A percentile compares a stretch with the other conserved stretches of the same genome.
Conservation (phyloP, 306 rosid genomes). For the Canavalia gladiata region DNA sequence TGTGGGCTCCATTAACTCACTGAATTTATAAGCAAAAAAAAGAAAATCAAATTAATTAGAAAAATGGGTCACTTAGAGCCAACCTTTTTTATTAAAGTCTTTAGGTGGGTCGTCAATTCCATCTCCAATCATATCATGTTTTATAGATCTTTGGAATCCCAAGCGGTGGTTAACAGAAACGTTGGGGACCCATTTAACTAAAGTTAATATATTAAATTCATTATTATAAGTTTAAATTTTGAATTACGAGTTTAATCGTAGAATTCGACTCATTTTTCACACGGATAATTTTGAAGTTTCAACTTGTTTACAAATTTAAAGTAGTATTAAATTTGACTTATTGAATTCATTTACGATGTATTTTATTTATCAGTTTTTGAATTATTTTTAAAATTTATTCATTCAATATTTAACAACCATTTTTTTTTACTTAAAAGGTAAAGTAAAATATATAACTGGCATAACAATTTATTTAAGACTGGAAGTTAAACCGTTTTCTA, state of each 20-base stretch:
- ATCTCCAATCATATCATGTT: slow-evolving; percentile 69
- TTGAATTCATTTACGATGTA: not conserved
- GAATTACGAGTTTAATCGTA: not conserved
- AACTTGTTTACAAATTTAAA: not conserved
- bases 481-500: no score
- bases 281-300: not conserved
- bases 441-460: not conserved
- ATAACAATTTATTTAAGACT: no score
- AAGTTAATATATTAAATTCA: slow-evolving; percentile 9
- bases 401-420: not conserved
- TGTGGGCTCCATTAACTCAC: slow-evolving; percentile 69
- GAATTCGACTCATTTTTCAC: not conserved
- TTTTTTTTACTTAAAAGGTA: not conserved
- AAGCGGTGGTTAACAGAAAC: slow-evolving; percentile 64
- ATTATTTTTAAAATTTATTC: not conserved
- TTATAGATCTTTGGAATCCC: slow-evolving; percentile 81
- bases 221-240: not conserved
- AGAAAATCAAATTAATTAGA: slow-evolving; percentile 5
- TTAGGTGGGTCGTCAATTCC: slow-evolving; percentile 91
- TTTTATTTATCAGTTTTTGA: not conserved
- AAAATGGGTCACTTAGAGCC: slow-evolving; percentile 47
- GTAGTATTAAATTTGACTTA: not conserved
- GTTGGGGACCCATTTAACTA: slow-evolving; percentile 42
- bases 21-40: slow-evolving; percentile 9
- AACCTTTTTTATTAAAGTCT: slow-evolving; percentile 54